Base-by-base conservation (phyloP, 768 basidiomycete genomes). In the Myochromella boudieri region DNA sequence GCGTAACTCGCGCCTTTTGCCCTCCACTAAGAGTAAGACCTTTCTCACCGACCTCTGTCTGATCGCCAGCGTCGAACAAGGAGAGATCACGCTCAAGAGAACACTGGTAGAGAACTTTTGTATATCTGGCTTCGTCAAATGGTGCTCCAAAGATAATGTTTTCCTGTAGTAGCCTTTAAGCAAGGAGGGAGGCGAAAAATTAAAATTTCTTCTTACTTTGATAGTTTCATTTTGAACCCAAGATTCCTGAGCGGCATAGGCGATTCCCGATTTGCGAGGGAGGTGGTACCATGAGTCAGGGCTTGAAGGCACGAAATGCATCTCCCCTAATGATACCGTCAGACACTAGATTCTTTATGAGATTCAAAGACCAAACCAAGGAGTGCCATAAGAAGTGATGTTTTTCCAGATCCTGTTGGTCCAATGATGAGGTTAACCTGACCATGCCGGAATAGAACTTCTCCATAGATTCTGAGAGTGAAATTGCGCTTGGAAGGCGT, bases 211-310 rank as follows among this genome's bases (percentile, higher is more conserved):
- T 18, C 10, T 18, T 24, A 81, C 84, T 60, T 68, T 72, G 42
- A 90, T 87, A 0, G 86, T 89, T 48, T 85, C 86, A 53, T 90
- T 91, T 61, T 84, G 79, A 2, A 91, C 82, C 89, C 89, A 95
- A 3, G 86, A 82, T 59, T 91, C 88, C 61, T 95, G 91, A 3
- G 85, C 84, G 5, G 85, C 85, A 60, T 88, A 91, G 2, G 88
- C 82, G 29, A 94, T 75, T 4, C 90, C 88, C 1, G 74, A 74
- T 3, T 67, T 68, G 2, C 87, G 70, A 20, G 90, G 89, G 5
- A 92, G 75, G 51, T 78, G 81, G 63, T 76, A 87, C 76, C 79
- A 85, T 0, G 86, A 81, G 33, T 77, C 74, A 1, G 76, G 68
- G 7, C 66, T 60, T 6, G 68, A 67, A 1, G 75, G 77, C 8